phyloP scores from a whole-genome alignment of 1,139 yeast genomes.

The Suhomyces kunorum region DNA sequence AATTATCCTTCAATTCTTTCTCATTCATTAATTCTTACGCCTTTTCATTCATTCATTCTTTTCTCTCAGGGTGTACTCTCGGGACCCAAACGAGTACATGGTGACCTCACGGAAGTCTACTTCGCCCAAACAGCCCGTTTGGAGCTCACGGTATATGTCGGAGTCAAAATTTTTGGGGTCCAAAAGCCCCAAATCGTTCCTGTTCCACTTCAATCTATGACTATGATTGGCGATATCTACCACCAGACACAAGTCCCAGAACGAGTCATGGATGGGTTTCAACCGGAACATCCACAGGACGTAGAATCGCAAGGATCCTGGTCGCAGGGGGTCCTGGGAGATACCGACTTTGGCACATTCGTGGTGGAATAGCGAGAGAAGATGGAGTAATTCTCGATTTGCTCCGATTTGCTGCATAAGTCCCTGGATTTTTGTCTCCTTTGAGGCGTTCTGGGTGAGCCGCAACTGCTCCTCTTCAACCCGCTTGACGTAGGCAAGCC shows the following conservation, averaged over 20 bases:
- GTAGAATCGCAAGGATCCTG: slow-evolving; percentile 9
- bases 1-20: no score
- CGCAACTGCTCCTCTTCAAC: slow-evolving; percentile 32
- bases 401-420: slow-evolving; percentile 29
- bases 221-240: slow-evolving; percentile 35
- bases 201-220: slow-evolving; percentile 30
- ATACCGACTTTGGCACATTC: slow-evolving; percentile 39
- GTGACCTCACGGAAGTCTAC: slow-evolving; percentile 27
- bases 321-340: slow-evolving; percentile 9
- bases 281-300: slow-evolving; percentile 19
- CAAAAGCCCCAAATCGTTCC: slow-evolving; percentile 37
- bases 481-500: slow-evolving; percentile 30
- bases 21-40: no score
- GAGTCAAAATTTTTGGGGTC: slow-evolving; percentile 41
- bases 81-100: slow-evolving; percentile 10
- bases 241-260: slow-evolving; percentile 42
- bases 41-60: no score
- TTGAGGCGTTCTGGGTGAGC: slow-evolving; percentile 21
- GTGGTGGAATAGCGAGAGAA: slow-evolving; percentile 35
- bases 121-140: slow-evolving; percentile 29
- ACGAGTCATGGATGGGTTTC: slow-evolving; percentile 36
- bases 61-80: no score
- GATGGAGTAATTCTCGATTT: slow-evolving; percentile 34
- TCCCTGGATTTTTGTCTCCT: slow-evolving; percentile 23
- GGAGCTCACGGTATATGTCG: slow-evolving; percentile 28